Evolutionary conservation across 106 monocot genomes (phyloP), one percentile per base, ranked within the genome.

Genomic region (Alisma plantagoaquatica): DNA sequence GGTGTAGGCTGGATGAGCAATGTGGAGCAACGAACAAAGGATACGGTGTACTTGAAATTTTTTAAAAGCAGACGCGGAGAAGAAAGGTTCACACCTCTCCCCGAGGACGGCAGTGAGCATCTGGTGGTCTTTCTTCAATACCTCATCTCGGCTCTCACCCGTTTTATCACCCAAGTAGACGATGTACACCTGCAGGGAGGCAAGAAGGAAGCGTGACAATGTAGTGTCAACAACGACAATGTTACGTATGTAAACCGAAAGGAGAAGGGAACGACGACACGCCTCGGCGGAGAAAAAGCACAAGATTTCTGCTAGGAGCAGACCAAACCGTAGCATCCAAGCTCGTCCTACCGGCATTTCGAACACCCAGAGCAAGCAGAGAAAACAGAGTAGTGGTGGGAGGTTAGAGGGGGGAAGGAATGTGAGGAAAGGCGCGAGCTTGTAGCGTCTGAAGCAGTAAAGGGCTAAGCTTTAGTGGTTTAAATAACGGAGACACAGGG

Each of bases 91-190:
- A 14, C 14, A 96, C 96, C 96, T 89, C 69, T 89, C 89, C 4
- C 56, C 70, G 51, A 85, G 96, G 51, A 89, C 71, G 51, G 75
- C 57, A 44, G 81, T 20, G 33, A 98, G 82, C 59, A 98, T 76
- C 53, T 89, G 74, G 46, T 84, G 72, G 43, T 66, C 73, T 49
- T 62, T 70, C 48, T 41, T 76, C 61, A 71, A 63, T 16, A 68
- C 60, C 47, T 89, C 75, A 31, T 82, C 63, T 31, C 57, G 59
- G 56, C 29, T 33, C 12, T 64, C 73, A 41, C 60, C 73, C 27
- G 45, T 63, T 41, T 68, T 81, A 48, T 70, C 61, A 23, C 88
- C 94, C 94, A 96, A 78, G 46, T 89, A 96, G 18, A 82, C 94
- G 21, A 89, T 76, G 49, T 89, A 81, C 44, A 96, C 88, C 94